Percentiles rank a stretch among this genome's conserved stretches.
Evolutionary conservation across 768 basidiomycete genomes (phyloP).

Genomic region (Sistotremastrum niveocremeum): DNA sequence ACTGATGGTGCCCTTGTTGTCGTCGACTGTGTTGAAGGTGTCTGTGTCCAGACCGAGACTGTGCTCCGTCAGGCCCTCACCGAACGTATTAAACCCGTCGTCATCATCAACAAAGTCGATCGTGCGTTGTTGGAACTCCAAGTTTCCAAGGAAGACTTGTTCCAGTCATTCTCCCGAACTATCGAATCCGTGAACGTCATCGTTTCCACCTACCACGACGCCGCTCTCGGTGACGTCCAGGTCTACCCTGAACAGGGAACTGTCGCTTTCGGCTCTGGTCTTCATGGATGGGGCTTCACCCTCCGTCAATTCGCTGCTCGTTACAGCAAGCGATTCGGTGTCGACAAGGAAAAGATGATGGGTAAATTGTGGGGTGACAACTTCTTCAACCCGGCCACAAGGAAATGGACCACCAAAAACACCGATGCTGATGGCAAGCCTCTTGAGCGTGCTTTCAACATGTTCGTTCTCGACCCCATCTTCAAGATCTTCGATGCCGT

Average conservation of each 20-base stretch:
- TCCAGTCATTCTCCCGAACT: conserved; percentile 95
- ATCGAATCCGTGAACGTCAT: conserved; percentile 98
- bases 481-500: conserved; percentile 96
- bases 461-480: conserved; percentile 98
- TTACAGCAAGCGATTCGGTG: conserved; percentile 98
- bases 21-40: conserved; percentile 98
- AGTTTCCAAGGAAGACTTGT: conserved; percentile 91
- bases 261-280: conserved; percentile 97
- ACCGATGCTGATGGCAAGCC: conserved; percentile 68
- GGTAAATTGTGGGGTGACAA: conserved; percentile 97
- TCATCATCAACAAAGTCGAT: conserved; percentile 99
- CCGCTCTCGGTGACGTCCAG: conserved; percentile 91
- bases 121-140: conserved; percentile 98
- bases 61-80: conserved; percentile 93
- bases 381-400: conserved; percentile 94
- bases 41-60: conserved; percentile 99
- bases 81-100: conserved; percentile 99
- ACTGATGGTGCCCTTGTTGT: conserved; percentile 99
- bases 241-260: conserved; percentile 98
- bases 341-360: conserved; percentile 99
- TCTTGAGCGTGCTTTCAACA: conserved; percentile 98
- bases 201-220: conserved; percentile 93
- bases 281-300: conserved; percentile 99
- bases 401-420: conserved; percentile 85
- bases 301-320: conserved; percentile 92